Evolutionary conservation across 2,329 filamentous ascomycete species (phyloP), one percentile per base, ranked within the genome.

Genomic region (Alternaria incomplexa): DNA sequence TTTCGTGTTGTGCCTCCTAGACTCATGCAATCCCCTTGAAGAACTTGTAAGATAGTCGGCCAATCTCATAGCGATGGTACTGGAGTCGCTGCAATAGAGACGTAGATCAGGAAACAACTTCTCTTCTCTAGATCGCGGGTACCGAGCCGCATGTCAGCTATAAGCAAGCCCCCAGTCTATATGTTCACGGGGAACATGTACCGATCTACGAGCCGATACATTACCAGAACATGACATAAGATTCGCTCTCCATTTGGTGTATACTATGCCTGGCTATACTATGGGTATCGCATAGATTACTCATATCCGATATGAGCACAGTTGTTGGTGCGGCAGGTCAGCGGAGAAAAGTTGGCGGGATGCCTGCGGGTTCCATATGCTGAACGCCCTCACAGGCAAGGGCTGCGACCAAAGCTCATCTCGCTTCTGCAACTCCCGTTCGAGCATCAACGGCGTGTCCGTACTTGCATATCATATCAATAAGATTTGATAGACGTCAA

Each of bases 261-360:
- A 54, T 26, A 44, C 32, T 44, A 20, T 15, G 13, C 28, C 32
- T 7, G 11, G 13, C 32, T 44, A 54, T 54, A 54, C n/a, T 36
- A 22, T n/a, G 22, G 15, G 32, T 25, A 23, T 17, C 10, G n/a
- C 40, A 54, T 54, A 54, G 15, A 32, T 26, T 54, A 54, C 52
- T 23, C 22, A 54, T 13, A 26, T 12, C 32, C 22, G 32, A 26
- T 40, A 54, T 26, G 25, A 44, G 52, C 52, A 54, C 32, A 28
- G 7, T 20, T 25, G 15, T 12, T 44, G 22, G 30, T 23, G 17
- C 17, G 26, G 11, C 17, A 25, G 20, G 25, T 43, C 25, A 28
- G 28, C 40, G 23, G 22, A 36, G 47, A 57, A 65, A 69, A 68
- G 61, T 68, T 68, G 68, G 68, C 67, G 66, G 59, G 40, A 69